Evolutionary conservation across 2,329 filamentous ascomycete species (phyloP).

Genomic region (Thelonectria olida): DNA sequence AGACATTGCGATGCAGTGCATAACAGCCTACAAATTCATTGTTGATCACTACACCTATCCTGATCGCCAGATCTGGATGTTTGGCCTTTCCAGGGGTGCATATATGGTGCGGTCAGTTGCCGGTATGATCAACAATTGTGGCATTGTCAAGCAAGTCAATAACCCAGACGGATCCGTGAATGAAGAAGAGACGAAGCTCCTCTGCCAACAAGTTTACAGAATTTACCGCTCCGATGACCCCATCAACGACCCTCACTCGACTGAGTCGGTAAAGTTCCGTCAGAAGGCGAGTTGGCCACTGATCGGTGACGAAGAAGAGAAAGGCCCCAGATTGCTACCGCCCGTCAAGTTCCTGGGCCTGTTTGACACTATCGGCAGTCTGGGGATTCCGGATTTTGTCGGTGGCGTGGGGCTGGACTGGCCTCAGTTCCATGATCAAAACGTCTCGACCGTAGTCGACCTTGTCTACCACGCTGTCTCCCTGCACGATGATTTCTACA

Average conservation of each 20-base stretch:
- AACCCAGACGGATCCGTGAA: constrained; percentile 1
- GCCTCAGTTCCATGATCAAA: constrained; percentile 37
- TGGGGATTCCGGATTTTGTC: constrained; percentile 31
- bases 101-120: constrained; percentile 37
- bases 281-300: constrained; percentile 22
- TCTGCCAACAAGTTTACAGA: constrained; percentile 33
- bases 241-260: constrained; percentile 26
- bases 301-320: constrained; percentile 1
- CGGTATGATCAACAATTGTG: constrained; percentile 44
- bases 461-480: constrained; percentile 36
- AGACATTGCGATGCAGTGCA: constrained; percentile 23
- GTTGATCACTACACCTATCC: constrained; percentile 30
- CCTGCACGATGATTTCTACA: constrained; percentile 31
- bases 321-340: not conserved
- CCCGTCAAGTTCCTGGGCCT: constrained; percentile 36
- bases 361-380: constrained; percentile 36
- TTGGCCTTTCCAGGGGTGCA: constrained; percentile 40
- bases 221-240: constrained; percentile 32
- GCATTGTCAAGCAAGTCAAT: constrained; percentile 30
- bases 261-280: constrained; percentile 26
- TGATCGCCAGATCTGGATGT: constrained; percentile 37
- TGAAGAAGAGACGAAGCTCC: not conserved
- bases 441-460: constrained; percentile 37
- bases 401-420: constrained; percentile 34
- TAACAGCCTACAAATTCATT: constrained; percentile 23